A percentile compares a stretch with the other conserved stretches of the same genome.
Conservation (phyloP, 768 basidiomycete species). For the Trametes meyenii region DNA sequence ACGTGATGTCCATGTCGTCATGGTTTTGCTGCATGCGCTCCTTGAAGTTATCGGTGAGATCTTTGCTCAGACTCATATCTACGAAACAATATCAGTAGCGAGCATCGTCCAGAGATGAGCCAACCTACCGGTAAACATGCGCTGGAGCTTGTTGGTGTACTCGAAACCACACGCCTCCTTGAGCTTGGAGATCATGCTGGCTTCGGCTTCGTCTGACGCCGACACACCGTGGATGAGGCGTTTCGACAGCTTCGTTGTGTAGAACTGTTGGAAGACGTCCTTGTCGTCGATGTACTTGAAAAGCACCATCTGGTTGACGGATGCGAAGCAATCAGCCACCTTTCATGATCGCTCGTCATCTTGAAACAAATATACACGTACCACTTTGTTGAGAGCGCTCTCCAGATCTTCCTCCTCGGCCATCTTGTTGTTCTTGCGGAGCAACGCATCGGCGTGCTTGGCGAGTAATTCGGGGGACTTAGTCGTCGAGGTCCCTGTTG, state of each 20-base stretch:
- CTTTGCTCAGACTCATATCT: slow-evolving; percentile 97
- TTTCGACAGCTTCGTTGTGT: slow-evolving; percentile 90
- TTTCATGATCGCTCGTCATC: not conserved
- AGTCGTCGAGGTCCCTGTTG: slow-evolving; percentile 79
- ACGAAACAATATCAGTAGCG: slow-evolving; percentile 3
- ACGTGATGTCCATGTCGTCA: slow-evolving; percentile 86
- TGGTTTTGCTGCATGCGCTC: slow-evolving; percentile 88
- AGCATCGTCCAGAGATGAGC: not conserved
- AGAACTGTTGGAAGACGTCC: slow-evolving; percentile 98
- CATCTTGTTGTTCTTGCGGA: slow-evolving; percentile 95
- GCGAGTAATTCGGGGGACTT: slow-evolving; percentile 93
- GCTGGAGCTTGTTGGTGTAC: slow-evolving; percentile 93
- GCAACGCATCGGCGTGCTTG: slow-evolving; percentile 85
- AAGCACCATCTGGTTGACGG: slow-evolving; percentile 77
- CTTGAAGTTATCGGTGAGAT: slow-evolving; percentile 94
- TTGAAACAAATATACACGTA: slow-evolving; percentile 41
- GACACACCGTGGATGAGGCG: slow-evolving; percentile 91
- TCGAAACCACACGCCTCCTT: slow-evolving; percentile 97
- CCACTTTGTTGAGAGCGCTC: slow-evolving; percentile 86
- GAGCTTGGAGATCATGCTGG: slow-evolving; percentile 96
- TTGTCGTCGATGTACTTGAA: slow-evolving; percentile 99
- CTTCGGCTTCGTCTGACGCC: slow-evolving; percentile 94
- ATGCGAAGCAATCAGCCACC: not conserved
- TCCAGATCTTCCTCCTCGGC: slow-evolving; percentile 91
- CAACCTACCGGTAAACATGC: slow-evolving; percentile 89